Evolutionary conservation across 106 monocot species (phyloP), one percentile per base, ranked within the genome.

Genomic region (Narthecium ossifragum): DNA sequence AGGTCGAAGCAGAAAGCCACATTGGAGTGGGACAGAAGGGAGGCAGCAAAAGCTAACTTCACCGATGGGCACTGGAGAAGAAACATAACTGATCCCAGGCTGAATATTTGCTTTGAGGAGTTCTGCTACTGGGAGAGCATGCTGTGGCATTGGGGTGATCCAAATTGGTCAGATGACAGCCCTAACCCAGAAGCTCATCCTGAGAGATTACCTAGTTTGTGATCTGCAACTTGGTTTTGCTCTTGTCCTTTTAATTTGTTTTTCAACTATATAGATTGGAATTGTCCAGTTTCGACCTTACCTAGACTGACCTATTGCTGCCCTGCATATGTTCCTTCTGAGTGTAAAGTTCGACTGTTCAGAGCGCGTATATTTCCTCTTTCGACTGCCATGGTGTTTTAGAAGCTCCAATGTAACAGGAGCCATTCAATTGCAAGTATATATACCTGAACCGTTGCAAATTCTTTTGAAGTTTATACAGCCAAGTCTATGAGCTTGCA

Each of bases 31-130:
- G 75, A 84, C 56, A 38, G 69, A 26, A 69, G 63, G 25, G 59
- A 72, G 60, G 84, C 84, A 1, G 68, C 71, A 73, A 73, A 72
- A 49, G 71, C 68, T 3, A 85, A 85, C 43, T 85, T 46, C 46
- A 48, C 69, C 1, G 85, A 85, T 6, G 80, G 65, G 1, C 85
- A 85, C 52, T 85, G 85, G 85, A 66, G 28, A 54, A 34, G 59
- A 10, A 63, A 62, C 26, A 80, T 85, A 26, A 51, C 24, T 0
- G 85, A 85, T 29, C 64, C 48, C 4, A 58, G 85, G 26, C 65
- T 53, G 12, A 70, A 51, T 4, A 58, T 58, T 17, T 85, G 80
- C 41, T 61, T 60, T 47, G 80, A 75, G 46, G 69, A 79, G 26
- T 64, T 66, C 57, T 77, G 77, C 26, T 55, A 26, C 53, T 71